Conservation (phyloP, 169 alveolate genomes). For the Eimeria necatrix region DNA sequence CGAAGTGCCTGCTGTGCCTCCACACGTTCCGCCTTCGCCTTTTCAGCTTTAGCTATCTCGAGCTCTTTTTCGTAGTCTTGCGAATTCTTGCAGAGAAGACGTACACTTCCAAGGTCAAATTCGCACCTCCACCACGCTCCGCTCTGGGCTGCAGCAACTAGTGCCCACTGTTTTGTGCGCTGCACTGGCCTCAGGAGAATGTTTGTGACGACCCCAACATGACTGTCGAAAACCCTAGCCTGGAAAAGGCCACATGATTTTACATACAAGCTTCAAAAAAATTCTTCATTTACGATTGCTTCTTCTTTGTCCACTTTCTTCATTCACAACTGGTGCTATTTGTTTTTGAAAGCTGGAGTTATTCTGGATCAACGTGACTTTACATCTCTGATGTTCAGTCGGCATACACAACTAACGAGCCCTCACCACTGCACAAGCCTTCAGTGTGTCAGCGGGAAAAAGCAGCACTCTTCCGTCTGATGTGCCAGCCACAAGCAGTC, state of each 20-base stretch:
- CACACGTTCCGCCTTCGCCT: conserved; percentile 18
- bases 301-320: too few species aligned
- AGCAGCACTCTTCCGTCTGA: conserved; percentile 67
- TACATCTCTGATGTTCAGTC: too few species aligned
- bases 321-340: too few species aligned
- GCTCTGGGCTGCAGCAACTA: conserved; percentile 61
- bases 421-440: conserved; percentile 60
- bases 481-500: conserved; percentile 57
- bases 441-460: conserved; percentile 49
- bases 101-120: conserved; percentile 25
- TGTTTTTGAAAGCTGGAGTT: too few species aligned
- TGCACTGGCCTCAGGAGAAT: conserved; percentile 2
- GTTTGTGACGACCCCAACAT: conserved; percentile 27
- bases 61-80: background rate
- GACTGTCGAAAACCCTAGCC: conserved; percentile 62
- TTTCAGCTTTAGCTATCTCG: background rate
- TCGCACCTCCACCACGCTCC: conserved; percentile 75
- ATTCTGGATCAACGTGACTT: too few species aligned
- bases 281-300: too few species aligned
- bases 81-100: conserved; percentile 14
- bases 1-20: conserved; percentile 31
- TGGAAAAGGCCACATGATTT: background rate
- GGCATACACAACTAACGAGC: too few species aligned
- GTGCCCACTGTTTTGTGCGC: conserved; percentile 14
- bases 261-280: too few species aligned